Base-by-base conservation (phyloP, 2,329 filamentous ascomycete species). In the Xylariaceae sp. region DNA sequence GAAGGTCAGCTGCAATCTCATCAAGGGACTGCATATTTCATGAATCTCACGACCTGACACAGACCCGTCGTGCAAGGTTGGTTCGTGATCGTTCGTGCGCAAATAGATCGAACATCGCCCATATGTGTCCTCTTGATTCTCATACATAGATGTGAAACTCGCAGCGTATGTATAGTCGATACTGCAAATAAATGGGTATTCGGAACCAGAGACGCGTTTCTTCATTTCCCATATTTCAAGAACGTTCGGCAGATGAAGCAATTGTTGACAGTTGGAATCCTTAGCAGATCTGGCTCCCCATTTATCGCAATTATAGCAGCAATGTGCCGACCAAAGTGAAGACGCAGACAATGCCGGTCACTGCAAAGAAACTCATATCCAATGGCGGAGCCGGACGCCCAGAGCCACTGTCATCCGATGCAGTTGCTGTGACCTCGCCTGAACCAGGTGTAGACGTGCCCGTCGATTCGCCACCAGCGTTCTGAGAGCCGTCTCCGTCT, bases 401-500 rank as follows among this genome's bases (percentile, higher is more conserved):
- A 38, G 60, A 66, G 60, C 69, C 56, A 18, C 40, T 56, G 38
- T 72, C 72, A 51, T 69, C 71, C 31, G 69, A 64, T 6, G 63
- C 60, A n/a, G 71, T 71, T 11, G 66, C 65, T 5, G 66, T 66
- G 45, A 69, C 65, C 16, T 66, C 67, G 33, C 71, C 73, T 31
- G 73, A 73, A 36, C 73, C 72, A 19, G 72, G 66, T 1, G 60
- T 42, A 34, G 72, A 71, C 47, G 69, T 69, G 34, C 71, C 72
- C 38, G 77, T 76, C 16, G 74, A 75, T 42, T 76, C 73, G 48
- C 73, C 73, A 6, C 69, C 72, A 11, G 75, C 73, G 45, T 77
- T 73, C 70, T 83, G 80, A 18, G 81, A 84, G 19, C 81, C 81
- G 17, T 65, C 60, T 6, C 80, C 80, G 3, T 67, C 68, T 14